Conservation (phyloP, 1,284 basidiomycete genomes). For the Apiotrichum gamsii region DNA sequence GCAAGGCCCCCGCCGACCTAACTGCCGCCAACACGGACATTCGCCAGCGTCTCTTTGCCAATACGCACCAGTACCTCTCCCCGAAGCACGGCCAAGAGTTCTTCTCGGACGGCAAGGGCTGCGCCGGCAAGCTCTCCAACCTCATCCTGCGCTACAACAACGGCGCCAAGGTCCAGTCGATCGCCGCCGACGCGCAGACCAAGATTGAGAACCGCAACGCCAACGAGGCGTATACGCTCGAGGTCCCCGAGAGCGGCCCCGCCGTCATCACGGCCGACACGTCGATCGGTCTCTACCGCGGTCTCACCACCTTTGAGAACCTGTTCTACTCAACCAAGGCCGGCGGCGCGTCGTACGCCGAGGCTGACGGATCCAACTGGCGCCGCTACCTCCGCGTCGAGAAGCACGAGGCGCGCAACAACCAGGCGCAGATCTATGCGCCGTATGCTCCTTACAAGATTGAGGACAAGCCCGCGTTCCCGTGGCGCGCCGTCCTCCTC, state of each 20-base stretch:
- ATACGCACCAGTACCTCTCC: conserved; percentile 10
- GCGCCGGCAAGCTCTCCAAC: not conserved
- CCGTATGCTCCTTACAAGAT: conserved; percentile 42
- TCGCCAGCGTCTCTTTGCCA: too few species aligned
- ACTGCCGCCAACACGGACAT: too few species aligned
- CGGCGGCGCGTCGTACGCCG: not conserved
- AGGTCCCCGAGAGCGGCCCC: not conserved
- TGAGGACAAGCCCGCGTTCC: conserved; percentile 47
- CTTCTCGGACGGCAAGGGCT: conserved; percentile 2
- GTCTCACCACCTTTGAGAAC: conserved; percentile 74
- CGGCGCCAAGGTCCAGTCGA: not conserved
- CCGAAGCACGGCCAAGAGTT: conserved; percentile 13
- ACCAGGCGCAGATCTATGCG: conserved; percentile 15
- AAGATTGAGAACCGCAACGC: not conserved
- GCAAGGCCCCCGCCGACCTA: too few species aligned
- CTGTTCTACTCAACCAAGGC: too few species aligned
- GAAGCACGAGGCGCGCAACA: too few species aligned
- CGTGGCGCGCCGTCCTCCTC: conserved; percentile 64
- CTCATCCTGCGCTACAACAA: not conserved
- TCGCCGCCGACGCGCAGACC: not conserved
- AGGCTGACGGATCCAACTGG: not conserved
- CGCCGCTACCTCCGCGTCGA: not conserved
- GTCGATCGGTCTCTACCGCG: conserved; percentile 52
- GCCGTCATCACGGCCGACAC: not conserved
- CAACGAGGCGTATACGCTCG: not conserved